phyloP scores from a whole-genome alignment of 2,329 filamentous ascomycete genomes.

The Ascochyta clinopodiicola region DNA sequence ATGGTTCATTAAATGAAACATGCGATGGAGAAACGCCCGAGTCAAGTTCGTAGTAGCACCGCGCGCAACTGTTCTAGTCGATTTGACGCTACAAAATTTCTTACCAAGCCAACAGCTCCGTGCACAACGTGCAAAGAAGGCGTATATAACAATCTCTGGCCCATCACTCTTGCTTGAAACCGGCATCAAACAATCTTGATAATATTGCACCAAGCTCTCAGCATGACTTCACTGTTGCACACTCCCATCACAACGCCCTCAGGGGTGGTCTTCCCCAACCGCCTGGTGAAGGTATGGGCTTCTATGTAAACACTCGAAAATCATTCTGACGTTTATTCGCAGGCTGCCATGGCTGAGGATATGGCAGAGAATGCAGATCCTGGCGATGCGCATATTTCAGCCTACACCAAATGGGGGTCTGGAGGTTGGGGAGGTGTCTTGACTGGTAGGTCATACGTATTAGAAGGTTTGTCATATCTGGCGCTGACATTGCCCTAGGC shows the following conservation, averaged over 20 bases:
- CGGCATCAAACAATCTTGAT: no score
- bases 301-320: no score
- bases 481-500: conserved; percentile 40
- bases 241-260: conserved; percentile 24
- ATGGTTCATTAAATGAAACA: not conserved
- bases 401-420: conserved; percentile 58
- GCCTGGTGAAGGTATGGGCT: conserved; percentile 48
- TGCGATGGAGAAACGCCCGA: not conserved
- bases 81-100: not conserved
- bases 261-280: conserved; percentile 44
- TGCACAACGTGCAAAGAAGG: not conserved
- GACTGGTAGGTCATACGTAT: conserved; percentile 42
- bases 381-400: conserved; percentile 54
- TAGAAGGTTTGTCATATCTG: no score
- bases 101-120: not conserved
- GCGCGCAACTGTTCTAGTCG: not conserved
- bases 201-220: not conserved
- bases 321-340: conserved; percentile 11
- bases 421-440: conserved; percentile 55
- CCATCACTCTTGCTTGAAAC: no score
- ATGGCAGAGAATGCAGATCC: conserved; percentile 28
- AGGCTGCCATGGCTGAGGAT: conserved; percentile 40
- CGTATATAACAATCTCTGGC: not conserved
- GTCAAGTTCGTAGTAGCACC: not conserved
- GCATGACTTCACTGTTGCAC: not conserved